A percentile compares a stretch with the other conserved stretches of the same genome.
Evolutionary conservation across 176 grass and related monocot species (phyloP).

Genomic region (Cenchrus americanus): DNA sequence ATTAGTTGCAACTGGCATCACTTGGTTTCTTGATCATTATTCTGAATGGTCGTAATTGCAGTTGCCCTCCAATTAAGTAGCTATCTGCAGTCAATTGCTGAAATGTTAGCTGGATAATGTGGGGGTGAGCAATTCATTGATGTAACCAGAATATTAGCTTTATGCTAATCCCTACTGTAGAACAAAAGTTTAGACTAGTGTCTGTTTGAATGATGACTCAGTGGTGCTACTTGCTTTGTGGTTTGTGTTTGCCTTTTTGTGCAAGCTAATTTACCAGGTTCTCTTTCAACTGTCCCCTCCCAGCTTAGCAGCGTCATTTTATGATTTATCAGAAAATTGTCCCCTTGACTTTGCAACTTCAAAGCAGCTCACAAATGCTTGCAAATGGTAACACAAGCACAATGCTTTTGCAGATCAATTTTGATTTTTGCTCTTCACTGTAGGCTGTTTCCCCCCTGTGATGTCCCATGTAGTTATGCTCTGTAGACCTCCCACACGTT

Average conservation of each 20-base stretch:
- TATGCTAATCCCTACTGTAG: neutral
- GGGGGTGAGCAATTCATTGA: neutral
- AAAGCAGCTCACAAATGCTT: neutral
- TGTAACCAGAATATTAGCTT: neutral
- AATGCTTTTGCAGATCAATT: neutral
- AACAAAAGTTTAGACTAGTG: neutral
- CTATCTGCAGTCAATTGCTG: neutral
- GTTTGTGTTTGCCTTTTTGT: neutral
- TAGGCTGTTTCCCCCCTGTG: neutral
- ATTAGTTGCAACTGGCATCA: neutral
- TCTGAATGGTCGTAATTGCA: neutral
- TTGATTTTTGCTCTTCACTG: constrained; percentile 10
- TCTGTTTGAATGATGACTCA: neutral
- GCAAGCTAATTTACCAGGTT: constrained; percentile 9
- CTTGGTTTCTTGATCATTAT: neutral
- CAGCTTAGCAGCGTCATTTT: neutral
- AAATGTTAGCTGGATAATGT: neutral
- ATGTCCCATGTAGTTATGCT: neutral
- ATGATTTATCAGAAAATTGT: neutral
- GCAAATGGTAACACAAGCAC: neutral
- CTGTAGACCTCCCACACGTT: neutral
- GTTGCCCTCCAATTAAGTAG: neutral
- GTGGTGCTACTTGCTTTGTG: neutral
- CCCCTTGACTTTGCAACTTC: neutral
- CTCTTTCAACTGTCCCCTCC: neutral